Conservation (phyloP, 2,329 filamentous ascomycete genomes). For the Stagonosporopsis tanaceti region DNA sequence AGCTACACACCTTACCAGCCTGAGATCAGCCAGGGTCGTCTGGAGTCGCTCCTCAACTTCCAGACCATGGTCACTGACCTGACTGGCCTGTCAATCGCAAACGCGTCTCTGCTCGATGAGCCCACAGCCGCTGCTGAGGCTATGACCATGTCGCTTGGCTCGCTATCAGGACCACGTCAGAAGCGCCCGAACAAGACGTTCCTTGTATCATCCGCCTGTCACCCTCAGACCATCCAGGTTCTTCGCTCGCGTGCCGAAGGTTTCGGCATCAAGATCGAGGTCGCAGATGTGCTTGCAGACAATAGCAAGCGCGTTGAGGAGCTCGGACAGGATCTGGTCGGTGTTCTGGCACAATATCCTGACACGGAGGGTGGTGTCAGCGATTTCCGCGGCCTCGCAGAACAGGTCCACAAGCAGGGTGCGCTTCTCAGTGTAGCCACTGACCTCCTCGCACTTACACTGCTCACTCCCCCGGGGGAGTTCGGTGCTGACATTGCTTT, state of each 20-base stretch:
- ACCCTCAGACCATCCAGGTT: slow-evolving; percentile 86
- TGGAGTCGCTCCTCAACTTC: slow-evolving; percentile 94
- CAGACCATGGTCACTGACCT: slow-evolving; percentile 92
- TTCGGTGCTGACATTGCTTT: slow-evolving; percentile 96
- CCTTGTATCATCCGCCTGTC: slow-evolving; percentile 81
- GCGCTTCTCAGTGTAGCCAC: slow-evolving; percentile 87
- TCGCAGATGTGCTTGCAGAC: slow-evolving; percentile 74
- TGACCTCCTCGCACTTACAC: slow-evolving; percentile 84
- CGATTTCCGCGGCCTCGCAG: slow-evolving; percentile 77
- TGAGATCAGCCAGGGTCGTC: slow-evolving; percentile 92
- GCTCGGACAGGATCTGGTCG: slow-evolving; percentile 81
- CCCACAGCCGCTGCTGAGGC: slow-evolving; percentile 92
- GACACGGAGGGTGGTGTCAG: slow-evolving; percentile 83
- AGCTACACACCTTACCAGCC: slow-evolving; percentile 98
- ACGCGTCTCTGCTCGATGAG: slow-evolving; percentile 91
- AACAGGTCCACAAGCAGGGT: slow-evolving; percentile 78
- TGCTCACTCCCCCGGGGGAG: slow-evolving; percentile 88
- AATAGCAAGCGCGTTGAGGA: slow-evolving; percentile 72
- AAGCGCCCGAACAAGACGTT: slow-evolving; percentile 81
- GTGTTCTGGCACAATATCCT: slow-evolving; percentile 93
- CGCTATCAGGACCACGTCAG: slow-evolving; percentile 73
- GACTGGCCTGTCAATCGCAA: slow-evolving; percentile 85
- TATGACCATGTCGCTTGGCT: slow-evolving; percentile 90
- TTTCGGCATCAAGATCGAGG: slow-evolving; percentile 83
- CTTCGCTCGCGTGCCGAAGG: slow-evolving; percentile 85